Evolutionary conservation across 805 yeast species (phyloP).

Genomic region (Metschnikowia lochheadii): DNA sequence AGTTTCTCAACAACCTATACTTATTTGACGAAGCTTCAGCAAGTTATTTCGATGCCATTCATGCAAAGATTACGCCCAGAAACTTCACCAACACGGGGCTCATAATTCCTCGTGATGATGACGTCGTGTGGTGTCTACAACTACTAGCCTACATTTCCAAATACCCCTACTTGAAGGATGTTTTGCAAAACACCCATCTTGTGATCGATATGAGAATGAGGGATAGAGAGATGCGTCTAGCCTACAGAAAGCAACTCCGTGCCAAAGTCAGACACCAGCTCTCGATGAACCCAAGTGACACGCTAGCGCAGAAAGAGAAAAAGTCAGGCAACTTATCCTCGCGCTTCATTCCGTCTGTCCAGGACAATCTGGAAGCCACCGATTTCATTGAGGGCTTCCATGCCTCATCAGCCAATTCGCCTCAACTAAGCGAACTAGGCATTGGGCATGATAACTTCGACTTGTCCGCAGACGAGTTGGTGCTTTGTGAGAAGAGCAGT

Average conservation of each 20-base stretch:
- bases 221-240: conserved; percentile 36
- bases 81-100: conserved; percentile 55
- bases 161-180: conserved; percentile 73
- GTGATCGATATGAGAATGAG: conserved; percentile 58
- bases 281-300: conserved; percentile 28
- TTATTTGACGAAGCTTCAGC: conserved; percentile 31
- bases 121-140: conserved; percentile 90
- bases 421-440: conserved; percentile 33
- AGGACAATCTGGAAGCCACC: conserved; percentile 4
- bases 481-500: conserved; percentile 23
- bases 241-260: conserved; percentile 34
- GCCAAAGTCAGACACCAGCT: conserved; percentile 28
- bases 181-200: conserved; percentile 69
- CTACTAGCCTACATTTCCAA: conserved; percentile 89
- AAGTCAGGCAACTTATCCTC: background rate
- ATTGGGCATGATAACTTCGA: conserved; percentile 30
- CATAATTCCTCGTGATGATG: conserved; percentile 88
- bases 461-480: conserved; percentile 33
- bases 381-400: conserved; percentile 23
- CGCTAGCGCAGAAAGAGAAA: conserved; percentile 27
- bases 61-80: conserved; percentile 32
- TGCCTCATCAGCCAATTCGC: conserved; percentile 37
- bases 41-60: conserved; percentile 23
- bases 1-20: conserved; percentile 38
- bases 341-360: conserved; percentile 5